phyloP scores from a whole-genome alignment of 1,284 basidiomycete species.

The Phylloboletellus chloephorus region DNA sequence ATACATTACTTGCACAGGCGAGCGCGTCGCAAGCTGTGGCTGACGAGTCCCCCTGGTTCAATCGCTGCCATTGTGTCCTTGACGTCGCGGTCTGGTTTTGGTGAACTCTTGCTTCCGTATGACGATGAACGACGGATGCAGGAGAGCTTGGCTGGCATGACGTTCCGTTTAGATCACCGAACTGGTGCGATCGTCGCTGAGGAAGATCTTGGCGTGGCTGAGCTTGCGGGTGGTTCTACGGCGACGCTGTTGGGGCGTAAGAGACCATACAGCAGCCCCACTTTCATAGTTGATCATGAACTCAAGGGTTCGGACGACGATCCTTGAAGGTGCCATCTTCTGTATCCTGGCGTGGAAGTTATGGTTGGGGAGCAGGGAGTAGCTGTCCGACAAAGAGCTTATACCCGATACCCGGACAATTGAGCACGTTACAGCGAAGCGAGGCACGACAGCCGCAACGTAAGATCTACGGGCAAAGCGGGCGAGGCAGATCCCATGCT shows the following conservation, averaged over 20 bases:
- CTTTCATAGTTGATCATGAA: slow-evolving; percentile 8
- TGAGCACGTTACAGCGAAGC: too few species aligned
- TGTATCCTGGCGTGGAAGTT: too few species aligned
- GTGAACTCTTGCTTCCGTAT: slow-evolving; percentile 54
- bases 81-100: slow-evolving; percentile 58
- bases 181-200: slow-evolving; percentile 60
- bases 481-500: too few species aligned
- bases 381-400: too few species aligned
- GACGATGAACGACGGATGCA: slow-evolving; percentile 43
- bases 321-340: not conserved
- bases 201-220: slow-evolving; percentile 14
- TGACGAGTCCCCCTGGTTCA: slow-evolving; percentile 54
- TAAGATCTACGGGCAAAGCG: too few species aligned
- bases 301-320: slow-evolving; percentile 2
- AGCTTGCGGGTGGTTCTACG: slow-evolving; percentile 9
- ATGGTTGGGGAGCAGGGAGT: too few species aligned
- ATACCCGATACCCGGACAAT: too few species aligned
- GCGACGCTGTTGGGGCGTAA: slow-evolving; percentile 16
- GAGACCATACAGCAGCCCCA: slow-evolving; percentile 5
- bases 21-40: slow-evolving; percentile 44
- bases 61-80: slow-evolving; percentile 52
- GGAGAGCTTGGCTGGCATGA: slow-evolving; percentile 45
- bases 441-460: too few species aligned
- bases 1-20: slow-evolving; percentile 45
- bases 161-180: slow-evolving; percentile 51